These are phyloP conservation scores for Xylaria sp. DNA, from an alignment of 2,329 filamentous ascomycete species.

Conservation along the genomic window DNA sequence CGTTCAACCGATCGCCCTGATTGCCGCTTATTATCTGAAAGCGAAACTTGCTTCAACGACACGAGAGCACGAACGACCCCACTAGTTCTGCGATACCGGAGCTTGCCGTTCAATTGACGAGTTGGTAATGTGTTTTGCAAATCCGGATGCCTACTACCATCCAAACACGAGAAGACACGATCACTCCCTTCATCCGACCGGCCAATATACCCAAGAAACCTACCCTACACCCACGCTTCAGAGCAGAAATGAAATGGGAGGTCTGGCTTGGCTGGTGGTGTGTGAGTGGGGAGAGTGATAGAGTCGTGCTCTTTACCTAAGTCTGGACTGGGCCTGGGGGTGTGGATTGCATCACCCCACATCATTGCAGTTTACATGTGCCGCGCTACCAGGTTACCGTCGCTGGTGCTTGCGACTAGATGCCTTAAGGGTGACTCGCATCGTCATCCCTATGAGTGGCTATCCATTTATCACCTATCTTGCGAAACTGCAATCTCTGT, in stretches of 20 bases:
- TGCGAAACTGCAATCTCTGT: background rate
- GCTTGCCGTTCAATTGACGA: background rate
- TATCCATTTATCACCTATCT: background rate
- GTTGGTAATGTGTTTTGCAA: background rate
- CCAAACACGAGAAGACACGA: conserved; percentile 23
- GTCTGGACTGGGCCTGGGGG: conserved; percentile 21
- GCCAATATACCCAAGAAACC: conserved; percentile 11
- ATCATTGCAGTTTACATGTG: conserved; percentile 3
- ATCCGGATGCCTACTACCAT: conserved; percentile 5
- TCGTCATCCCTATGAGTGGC: background rate
- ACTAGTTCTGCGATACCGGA: conserved; percentile 24
- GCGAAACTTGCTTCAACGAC: background rate
- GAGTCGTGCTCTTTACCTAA: conserved; percentile 18
- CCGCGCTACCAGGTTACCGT: background rate
- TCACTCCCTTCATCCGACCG: conserved; percentile 11
- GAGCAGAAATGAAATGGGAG: conserved; percentile 15
- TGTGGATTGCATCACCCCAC: conserved; percentile 35
- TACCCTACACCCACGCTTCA: conserved; percentile 7
- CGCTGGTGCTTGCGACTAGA: background rate
- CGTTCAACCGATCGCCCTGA: background rate
- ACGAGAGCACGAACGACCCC: conserved; percentile 14
- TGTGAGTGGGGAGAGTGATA: conserved; percentile 16
- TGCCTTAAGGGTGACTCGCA: background rate
- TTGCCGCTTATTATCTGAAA: background rate
- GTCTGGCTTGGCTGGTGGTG: conserved; percentile 10